Percentiles rank a stretch among this genome's conserved stretches.
phyloP scores from a whole-genome alignment of 2,329 filamentous ascomycete species.

The Triangularia setosa region DNA sequence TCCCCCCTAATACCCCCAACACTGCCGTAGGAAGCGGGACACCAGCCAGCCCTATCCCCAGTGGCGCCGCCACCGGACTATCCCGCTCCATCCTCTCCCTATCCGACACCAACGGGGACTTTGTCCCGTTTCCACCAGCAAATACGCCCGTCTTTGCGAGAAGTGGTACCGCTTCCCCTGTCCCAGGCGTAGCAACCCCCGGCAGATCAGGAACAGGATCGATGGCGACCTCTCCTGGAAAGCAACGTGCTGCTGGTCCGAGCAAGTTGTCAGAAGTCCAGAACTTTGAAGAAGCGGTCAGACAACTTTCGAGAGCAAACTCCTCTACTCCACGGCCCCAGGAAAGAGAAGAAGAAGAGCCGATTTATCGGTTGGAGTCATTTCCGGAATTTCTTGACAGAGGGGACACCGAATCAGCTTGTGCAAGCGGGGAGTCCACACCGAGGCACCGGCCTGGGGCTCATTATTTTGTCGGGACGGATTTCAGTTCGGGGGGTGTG shows the following conservation, averaged over 20 bases:
- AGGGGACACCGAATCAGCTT: not conserved
- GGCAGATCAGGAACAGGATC: not conserved
- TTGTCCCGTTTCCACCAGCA: constrained; percentile 6
- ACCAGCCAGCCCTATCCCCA: constrained; percentile 4
- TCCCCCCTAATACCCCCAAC: not conserved
- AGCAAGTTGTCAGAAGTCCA: constrained; percentile 8
- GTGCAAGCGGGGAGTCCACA: not conserved
- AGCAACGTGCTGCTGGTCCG: not conserved
- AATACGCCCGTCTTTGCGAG: constrained; percentile 10
- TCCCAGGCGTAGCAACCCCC: not conserved
- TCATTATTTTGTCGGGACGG: not conserved
- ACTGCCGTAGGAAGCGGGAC: not conserved
- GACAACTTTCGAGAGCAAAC: not conserved
- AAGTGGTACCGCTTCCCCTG: not conserved
- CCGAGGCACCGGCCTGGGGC: not conserved
- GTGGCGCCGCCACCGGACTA: not conserved
- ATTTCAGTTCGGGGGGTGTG: not conserved
- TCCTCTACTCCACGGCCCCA: not conserved
- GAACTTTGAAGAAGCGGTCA: not conserved
- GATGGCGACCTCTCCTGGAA: not conserved
- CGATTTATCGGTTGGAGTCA: not conserved
- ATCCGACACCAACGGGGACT: not conserved
- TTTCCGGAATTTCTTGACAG: constrained; percentile 1
- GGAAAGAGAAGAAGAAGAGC: not conserved
- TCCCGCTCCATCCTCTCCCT: constrained; percentile 1